A percentile compares a stretch with the other conserved stretches of the same genome.
Evolutionary conservation across 371 early-diverging fungal genomes (phyloP).

Genomic region (Sporodiniella umbellata): DNA sequence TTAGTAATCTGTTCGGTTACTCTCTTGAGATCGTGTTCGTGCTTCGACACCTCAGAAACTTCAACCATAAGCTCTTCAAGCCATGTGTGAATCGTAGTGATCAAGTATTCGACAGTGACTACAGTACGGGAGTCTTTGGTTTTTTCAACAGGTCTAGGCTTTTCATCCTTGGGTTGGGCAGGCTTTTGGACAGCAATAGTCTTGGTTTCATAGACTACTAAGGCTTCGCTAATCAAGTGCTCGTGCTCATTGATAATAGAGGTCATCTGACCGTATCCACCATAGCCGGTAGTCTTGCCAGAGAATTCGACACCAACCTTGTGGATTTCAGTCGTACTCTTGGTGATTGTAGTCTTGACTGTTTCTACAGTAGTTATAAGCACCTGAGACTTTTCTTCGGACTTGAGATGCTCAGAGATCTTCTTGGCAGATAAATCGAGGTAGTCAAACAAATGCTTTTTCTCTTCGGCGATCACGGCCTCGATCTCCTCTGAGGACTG

Average conservation of each 20-base stretch:
- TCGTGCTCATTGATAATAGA: slow-evolving; percentile 24
- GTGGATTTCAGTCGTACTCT: slow-evolving; percentile 21
- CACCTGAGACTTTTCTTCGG: slow-evolving; percentile 14
- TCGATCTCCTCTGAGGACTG: slow-evolving; percentile 21
- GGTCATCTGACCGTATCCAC: slow-evolving; percentile 27
- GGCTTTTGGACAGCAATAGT: slow-evolving; percentile 5
- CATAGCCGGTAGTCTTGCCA: slow-evolving; percentile 1
- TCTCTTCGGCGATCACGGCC: slow-evolving; percentile 13
- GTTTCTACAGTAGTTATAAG: slow-evolving; percentile 14
- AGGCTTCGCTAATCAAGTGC: slow-evolving; percentile 17
- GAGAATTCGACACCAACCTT: slow-evolving; percentile 15
- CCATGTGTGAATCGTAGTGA: slow-evolving; percentile 6
- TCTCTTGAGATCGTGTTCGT: slow-evolving; percentile 10
- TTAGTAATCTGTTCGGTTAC: slow-evolving; percentile 11
- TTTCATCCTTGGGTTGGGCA: background rate
- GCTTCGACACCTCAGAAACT: slow-evolving; percentile 14
- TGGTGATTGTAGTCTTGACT: slow-evolving; percentile 18
- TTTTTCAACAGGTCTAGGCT: background rate
- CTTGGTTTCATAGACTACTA: slow-evolving; percentile 18
- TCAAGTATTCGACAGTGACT: slow-evolving; percentile 12
- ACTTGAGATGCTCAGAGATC: slow-evolving; percentile 18
- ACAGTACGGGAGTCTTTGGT: background rate
- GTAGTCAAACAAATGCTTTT: slow-evolving; percentile 7
- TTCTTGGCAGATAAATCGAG: slow-evolving; percentile 19
- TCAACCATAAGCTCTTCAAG: slow-evolving; percentile 20